These are phyloP conservation scores for Curvularia sp. DNA, from an alignment of 2,329 filamentous ascomycete species.

Conservation along the genomic window DNA sequence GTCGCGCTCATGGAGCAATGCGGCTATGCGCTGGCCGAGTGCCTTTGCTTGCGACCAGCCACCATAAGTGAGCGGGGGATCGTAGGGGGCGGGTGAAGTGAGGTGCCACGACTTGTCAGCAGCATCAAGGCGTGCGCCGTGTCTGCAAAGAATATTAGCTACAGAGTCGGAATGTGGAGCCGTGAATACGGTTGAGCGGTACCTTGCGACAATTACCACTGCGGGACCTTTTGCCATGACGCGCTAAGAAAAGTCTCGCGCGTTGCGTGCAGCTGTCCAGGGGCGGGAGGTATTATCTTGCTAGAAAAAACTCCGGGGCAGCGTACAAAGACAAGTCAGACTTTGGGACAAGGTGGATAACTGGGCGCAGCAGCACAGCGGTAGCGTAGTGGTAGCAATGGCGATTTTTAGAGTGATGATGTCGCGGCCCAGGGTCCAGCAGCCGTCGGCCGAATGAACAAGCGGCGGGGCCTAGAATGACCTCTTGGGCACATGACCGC, in stretches of 20 bases:
- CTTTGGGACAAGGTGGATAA: not conserved
- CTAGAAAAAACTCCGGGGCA: conserved; percentile 12
- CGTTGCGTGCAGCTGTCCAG: conserved; percentile 20
- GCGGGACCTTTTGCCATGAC: conserved; percentile 56
- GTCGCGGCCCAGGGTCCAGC: conserved; percentile 16
- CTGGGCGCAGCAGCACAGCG: not conserved
- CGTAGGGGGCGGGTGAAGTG: conserved; percentile 90
- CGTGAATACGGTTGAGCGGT: conserved; percentile 22
- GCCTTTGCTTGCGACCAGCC: conserved; percentile 88
- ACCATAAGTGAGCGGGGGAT: conserved; percentile 91
- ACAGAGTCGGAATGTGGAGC: conserved; percentile 11
- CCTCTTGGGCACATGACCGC: conserved; percentile 5
- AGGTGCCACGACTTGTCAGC: conserved; percentile 96
- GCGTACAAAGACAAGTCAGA: not conserved
- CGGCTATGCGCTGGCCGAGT: conserved; percentile 83
- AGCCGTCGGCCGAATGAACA: conserved; percentile 6
- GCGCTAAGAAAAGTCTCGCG: conserved; percentile 24
- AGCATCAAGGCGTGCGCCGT: conserved; percentile 91
- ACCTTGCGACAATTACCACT: conserved; percentile 60
- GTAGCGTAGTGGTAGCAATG: not conserved
- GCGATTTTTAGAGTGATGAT: conserved; percentile 15
- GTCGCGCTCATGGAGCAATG: conserved; percentile 65
- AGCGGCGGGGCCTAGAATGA: conserved; percentile 6
- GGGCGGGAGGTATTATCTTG: conserved; percentile 16
- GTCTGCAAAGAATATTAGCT: conserved; percentile 59